These are phyloP conservation scores for Podaxis carcinomalis DNA, from an alignment of 768 basidiomycete species.

Conservation along the genomic window DNA sequence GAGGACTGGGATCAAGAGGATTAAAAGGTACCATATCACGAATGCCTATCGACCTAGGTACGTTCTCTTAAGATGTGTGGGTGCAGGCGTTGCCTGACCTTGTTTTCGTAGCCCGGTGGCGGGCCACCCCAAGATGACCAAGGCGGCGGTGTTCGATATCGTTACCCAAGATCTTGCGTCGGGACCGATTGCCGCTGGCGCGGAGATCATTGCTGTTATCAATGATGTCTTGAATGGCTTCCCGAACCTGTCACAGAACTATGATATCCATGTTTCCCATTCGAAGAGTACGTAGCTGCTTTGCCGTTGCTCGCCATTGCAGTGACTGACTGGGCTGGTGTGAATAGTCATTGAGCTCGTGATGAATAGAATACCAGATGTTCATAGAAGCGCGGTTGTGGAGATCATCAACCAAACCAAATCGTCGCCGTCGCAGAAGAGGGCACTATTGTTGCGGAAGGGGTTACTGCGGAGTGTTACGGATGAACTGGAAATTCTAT, in stretches of 20 bases:
- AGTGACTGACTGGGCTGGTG: slow-evolving; percentile 2
- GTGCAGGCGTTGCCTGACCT: not conserved
- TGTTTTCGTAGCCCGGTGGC: slow-evolving; percentile 45
- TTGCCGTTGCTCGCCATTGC: not conserved
- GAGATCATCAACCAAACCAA: slow-evolving; percentile 67
- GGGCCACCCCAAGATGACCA: slow-evolving; percentile 69
- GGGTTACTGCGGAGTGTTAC: slow-evolving; percentile 61
- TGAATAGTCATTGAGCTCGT: slow-evolving; percentile 61
- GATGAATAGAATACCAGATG: slow-evolving; percentile 56
- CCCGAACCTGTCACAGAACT: slow-evolving; percentile 61
- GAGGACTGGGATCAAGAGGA: no score
- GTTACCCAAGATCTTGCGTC: slow-evolving; percentile 66
- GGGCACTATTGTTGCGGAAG: slow-evolving; percentile 63
- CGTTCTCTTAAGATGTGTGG: slow-evolving; percentile 12
- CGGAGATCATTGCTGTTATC: slow-evolving; percentile 68
- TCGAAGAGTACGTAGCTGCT: slow-evolving; percentile 51
- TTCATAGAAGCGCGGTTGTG: slow-evolving; percentile 49
- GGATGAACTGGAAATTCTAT: slow-evolving; percentile 72
- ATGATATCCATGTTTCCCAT: slow-evolving; percentile 79
- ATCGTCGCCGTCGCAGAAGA: slow-evolving; percentile 63
- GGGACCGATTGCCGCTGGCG: slow-evolving; percentile 66
- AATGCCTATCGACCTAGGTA: no score
- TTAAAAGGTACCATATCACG: no score
- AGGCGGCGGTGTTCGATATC: slow-evolving; percentile 81
- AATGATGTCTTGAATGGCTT: slow-evolving; percentile 67